Evolutionary conservation across 2,329 filamentous ascomycete genomes (phyloP), one percentile per base, ranked within the genome.

Genomic region (Fusarium phyllophilum): DNA sequence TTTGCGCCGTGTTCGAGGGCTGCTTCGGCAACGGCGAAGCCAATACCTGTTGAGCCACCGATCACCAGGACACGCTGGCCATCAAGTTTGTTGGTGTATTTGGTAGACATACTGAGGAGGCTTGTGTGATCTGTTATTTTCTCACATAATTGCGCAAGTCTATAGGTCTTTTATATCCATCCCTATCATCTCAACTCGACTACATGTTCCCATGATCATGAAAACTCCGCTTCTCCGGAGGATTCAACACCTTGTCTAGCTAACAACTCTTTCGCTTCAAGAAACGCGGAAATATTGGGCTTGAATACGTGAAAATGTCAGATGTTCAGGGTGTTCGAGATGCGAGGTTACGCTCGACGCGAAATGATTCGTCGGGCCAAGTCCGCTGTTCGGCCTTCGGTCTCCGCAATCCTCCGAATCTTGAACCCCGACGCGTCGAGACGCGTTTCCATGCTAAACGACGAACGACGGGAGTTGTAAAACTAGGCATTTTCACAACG

Each of bases 311-410:
- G 24, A 29, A 29, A 15, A 4, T 26, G 14, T 3, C 3, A 29
- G 1, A 15, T 51, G 6, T 7, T 26, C 14, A 22, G 4, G 5
- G 9, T 38, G 36, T 29, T 5, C 4, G 10, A 26, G n/a, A 17
- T 9, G 10, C 5, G 29, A 51, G 46, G 46, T 22, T 29, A 10
- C 10, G n/a, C 24, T 22, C 3, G 15, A 3, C 31, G 14, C 33
- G 31, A 48, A n/a, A 34, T 26, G 22, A 57, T 57, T 46, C 41
- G 55, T 22, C 6, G 3, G 9, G 5, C 0, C 31, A 36, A 48
- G 17, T 58, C 55, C 55, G 41, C 41, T 34, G 11, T n/a, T 58
- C 55, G 41, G 55, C 24, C n/a, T 48, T 58, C 55, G 55, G 55
- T 14, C 22, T 58, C 55, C 55, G 55, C 55, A 48, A 20, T 22